Percentiles rank a stretch among this genome's conserved stretches.
Conservation (phyloP, 2,329 filamentous ascomycete genomes). For the Sporothrix luriei region DNA sequence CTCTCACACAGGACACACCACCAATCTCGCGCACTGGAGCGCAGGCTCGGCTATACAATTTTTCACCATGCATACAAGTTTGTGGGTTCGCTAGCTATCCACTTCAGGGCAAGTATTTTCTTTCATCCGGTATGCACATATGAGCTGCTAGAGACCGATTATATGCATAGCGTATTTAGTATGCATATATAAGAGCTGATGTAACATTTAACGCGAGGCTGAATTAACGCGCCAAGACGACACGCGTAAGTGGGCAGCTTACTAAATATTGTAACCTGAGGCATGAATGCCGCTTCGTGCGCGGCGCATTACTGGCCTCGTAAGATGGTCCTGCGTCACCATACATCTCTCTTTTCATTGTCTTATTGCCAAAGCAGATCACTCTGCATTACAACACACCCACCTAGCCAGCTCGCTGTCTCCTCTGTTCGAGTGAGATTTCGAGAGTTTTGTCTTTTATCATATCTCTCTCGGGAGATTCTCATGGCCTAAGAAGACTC, state of each 20-base stretch:
- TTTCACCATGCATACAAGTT: slow-evolving; percentile 36
- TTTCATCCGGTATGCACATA: slow-evolving; percentile 28
- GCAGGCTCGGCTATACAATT: slow-evolving; percentile 21
- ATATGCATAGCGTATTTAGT: neutral
- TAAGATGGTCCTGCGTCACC: slow-evolving; percentile 22
- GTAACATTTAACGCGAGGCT: slow-evolving; percentile 13
- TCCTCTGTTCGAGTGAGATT: slow-evolving; percentile 1
- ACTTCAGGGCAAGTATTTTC: slow-evolving; percentile 35
- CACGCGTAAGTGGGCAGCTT: slow-evolving; percentile 4
- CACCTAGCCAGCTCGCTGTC: neutral
- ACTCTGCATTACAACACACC: neutral
- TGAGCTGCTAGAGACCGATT: neutral
- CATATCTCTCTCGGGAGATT: slow-evolving; percentile 3
- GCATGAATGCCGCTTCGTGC: neutral
- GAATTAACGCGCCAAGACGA: slow-evolving; percentile 11
- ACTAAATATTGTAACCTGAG: slow-evolving; percentile 9
- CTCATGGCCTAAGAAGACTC: slow-evolving; percentile 22
- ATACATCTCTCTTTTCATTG: neutral
- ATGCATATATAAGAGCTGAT: neutral
- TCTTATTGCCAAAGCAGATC: slow-evolving; percentile 6
- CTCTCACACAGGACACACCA: slow-evolving; percentile 15
- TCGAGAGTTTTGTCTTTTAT: neutral
- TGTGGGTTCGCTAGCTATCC: slow-evolving; percentile 46
- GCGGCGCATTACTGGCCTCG: slow-evolving; percentile 9
- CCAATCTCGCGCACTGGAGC: slow-evolving; percentile 16